Conservation (phyloP, 2,329 filamentous ascomycete genomes). For the Ramichloridium luteum region DNA sequence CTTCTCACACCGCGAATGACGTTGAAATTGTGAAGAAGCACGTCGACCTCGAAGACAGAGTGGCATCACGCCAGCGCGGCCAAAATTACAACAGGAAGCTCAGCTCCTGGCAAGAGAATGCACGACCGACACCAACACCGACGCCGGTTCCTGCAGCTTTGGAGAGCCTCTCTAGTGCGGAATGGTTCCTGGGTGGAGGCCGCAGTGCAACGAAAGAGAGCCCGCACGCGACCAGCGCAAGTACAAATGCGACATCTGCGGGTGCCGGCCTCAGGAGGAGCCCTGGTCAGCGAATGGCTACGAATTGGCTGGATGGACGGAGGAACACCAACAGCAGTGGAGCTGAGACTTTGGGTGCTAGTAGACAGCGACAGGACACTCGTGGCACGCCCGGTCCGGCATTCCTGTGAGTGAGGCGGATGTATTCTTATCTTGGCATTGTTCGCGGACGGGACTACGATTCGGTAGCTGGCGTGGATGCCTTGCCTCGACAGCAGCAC, state of each 20-base stretch:
- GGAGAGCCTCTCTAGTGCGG: neutral
- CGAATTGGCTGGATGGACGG: neutral
- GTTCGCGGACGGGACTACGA: too few species aligned
- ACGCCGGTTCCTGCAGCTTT: neutral
- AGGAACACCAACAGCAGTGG: too few species aligned
- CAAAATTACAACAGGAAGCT: neutral
- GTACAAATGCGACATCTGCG: neutral
- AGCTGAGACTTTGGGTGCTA: too few species aligned
- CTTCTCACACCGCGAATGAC: neutral
- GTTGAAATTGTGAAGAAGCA: neutral
- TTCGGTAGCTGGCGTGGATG: too few species aligned
- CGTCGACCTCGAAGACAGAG: neutral
- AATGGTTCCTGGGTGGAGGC: neutral
- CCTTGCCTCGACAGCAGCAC: too few species aligned
- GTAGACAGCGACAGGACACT: too few species aligned
- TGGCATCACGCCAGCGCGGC: neutral
- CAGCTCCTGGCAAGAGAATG: neutral
- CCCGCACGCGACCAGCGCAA: neutral
- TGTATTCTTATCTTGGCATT: too few species aligned
- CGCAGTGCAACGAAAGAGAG: neutral
- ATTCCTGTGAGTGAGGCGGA: too few species aligned
- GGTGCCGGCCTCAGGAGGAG: neutral
- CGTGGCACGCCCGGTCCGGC: too few species aligned
- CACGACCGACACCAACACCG: neutral
- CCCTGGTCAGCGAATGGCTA: constrained; percentile 1